Percentiles rank a stretch among this genome's conserved stretches.
phyloP scores from a whole-genome alignment of 2,329 filamentous ascomycete genomes.

The Fusarium zealandicum region DNA sequence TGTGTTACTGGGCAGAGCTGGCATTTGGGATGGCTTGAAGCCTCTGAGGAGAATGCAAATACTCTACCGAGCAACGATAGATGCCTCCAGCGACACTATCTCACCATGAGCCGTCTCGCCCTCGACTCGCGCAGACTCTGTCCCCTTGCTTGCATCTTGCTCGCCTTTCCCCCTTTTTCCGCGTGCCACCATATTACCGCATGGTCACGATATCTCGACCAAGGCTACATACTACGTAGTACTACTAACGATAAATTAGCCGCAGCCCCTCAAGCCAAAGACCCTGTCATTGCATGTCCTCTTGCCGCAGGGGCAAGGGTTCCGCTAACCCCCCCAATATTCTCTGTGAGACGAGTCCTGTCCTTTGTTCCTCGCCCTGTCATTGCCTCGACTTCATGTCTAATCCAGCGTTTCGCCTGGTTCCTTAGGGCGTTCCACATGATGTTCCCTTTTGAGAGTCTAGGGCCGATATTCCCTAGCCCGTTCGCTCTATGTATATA shows the following conservation, averaged over 20 bases:
- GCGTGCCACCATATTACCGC: background rate
- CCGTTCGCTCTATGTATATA: no score
- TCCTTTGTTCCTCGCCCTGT: background rate
- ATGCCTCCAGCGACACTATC: no score
- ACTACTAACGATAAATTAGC: background rate
- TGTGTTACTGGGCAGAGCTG: background rate
- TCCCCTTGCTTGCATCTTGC: background rate
- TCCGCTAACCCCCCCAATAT: background rate
- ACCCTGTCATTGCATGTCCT: background rate
- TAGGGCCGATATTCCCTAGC: constrained; percentile 2
- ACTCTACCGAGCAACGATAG: no score
- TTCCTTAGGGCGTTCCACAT: background rate
- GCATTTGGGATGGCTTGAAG: no score
- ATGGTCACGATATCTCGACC: constrained; percentile 4
- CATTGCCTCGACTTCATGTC: background rate
- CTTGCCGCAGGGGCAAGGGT: constrained; percentile 1
- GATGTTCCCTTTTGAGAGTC: constrained; percentile 5
- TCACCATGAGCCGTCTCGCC: no score
- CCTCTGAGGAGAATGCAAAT: no score
- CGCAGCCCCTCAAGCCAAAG: background rate
- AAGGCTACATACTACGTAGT: background rate
- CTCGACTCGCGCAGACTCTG: no score
- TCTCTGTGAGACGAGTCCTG: background rate
- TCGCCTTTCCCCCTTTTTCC: background rate
- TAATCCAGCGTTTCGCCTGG: background rate